These are phyloP conservation scores for Amylostereum areolatum DNA, from an alignment of 1,284 basidiomycete genomes.

Conservation along the genomic window DNA sequence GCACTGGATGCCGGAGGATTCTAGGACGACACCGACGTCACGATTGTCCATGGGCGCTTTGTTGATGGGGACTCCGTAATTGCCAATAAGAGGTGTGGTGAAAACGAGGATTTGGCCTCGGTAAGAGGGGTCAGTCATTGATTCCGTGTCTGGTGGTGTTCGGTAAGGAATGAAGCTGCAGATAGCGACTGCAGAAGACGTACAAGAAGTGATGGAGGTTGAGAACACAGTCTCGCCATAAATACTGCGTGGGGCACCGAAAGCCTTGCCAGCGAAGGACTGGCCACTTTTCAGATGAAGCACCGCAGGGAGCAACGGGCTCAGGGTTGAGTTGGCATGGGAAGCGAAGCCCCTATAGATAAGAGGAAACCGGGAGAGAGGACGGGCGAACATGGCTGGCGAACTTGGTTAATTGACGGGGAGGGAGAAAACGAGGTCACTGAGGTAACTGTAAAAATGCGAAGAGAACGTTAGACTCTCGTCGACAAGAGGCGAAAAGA, in stretches of 20 bases:
- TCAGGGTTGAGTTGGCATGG: conserved; percentile 41
- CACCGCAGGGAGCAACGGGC: conserved; percentile 58
- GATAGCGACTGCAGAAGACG: conserved; percentile 21
- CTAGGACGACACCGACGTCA: conserved; percentile 87
- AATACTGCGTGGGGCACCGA: conserved; percentile 84
- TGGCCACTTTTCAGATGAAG: conserved; percentile 94
- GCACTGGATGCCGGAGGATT: conserved; percentile 88
- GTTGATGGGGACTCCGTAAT: conserved; percentile 95
- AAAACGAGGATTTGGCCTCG: conserved; percentile 97
- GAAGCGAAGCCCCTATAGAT: conserved; percentile 61
- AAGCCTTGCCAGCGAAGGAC: conserved; percentile 84
- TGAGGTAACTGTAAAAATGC: conserved; percentile 58
- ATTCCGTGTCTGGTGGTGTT: conserved; percentile 78
- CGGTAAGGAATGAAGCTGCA: not conserved
- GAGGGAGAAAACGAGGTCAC: conserved; percentile 81
- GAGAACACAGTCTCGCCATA: conserved; percentile 99
- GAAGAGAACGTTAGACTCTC: conserved; percentile 13
- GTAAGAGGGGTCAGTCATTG: conserved; percentile 99
- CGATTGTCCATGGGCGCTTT: conserved; percentile 67
- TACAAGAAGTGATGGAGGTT: conserved; percentile 96
- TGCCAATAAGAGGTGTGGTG: conserved; percentile 97
- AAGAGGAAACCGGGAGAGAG: conserved; percentile 42
- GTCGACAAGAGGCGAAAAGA: conserved; percentile 3
- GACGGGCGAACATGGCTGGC: conserved; percentile 49
- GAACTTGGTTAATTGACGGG: conserved; percentile 44